Base-by-base conservation (phyloP, 2,329 filamentous ascomycete species). In the Sphaceloma murrayae region DNA sequence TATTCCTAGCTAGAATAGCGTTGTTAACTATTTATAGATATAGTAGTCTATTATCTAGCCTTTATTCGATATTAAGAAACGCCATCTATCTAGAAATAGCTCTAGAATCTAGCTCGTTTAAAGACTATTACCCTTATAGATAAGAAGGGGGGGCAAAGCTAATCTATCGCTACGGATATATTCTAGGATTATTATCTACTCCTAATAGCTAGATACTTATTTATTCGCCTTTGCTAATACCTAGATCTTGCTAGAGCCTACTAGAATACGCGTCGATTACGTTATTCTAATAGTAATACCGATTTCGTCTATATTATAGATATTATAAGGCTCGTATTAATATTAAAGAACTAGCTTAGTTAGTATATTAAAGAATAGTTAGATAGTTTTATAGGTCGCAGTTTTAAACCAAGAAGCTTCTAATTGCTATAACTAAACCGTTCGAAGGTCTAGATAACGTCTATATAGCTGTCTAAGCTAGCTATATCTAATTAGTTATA, bases 121-220 rank as follows among this genome's bases (percentile, higher is more conserved):
- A 34, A 34, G 31, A 17, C 18, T 3, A 16, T 34, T 14, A 34
- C 13, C 16, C 31, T 34, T 34, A 34, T 14, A 34, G 2, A 34
- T 34, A 18, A 34, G 10, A 10, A 34, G 31, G 31, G 11, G 14
- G 16, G 11, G 31, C 2, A 34, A 17, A 2, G 14, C 14, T 5
- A 16, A 10, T 34, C 16, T 10, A 10, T 13, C 5, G 4, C 5
- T 17, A 11, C 8, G 4, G 11, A 34, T 10, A 34, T 19, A 34
- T 17, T 34, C 31, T 34, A 34, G n/a, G 18, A 18, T 34, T 34
- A 18, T 16, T 34, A 34, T 34, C 14, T 34, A 34, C 16, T 34
- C 31, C 18, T 34, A 19, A 16, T 10, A 10, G 31, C 31, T 34
- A 18, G 18, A 11, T 7, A 34, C 8, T 4, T 10, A 10, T 34